Conservation (phyloP, 768 basidiomycete species). For the Butyriboletus loyo region DNA sequence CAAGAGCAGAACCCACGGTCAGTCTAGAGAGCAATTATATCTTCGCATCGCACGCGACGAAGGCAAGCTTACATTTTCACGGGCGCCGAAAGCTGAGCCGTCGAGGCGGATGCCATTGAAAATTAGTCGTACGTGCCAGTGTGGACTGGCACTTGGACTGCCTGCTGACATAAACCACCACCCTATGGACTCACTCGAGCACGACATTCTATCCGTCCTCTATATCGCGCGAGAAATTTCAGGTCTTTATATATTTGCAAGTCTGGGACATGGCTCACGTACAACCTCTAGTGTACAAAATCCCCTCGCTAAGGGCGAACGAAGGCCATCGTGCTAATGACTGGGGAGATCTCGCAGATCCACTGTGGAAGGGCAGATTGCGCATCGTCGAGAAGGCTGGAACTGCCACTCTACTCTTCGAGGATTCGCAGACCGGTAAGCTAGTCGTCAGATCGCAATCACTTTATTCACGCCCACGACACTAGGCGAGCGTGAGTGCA, state of each 20-base stretch:
- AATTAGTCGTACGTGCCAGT: no score
- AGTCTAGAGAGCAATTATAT: constrained; percentile 40
- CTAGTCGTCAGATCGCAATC: constrained; percentile 1
- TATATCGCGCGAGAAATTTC: constrained; percentile 90
- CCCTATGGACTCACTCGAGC: constrained; percentile 54
- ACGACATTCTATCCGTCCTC: constrained; percentile 86
- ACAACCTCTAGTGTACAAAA: constrained; percentile 72
- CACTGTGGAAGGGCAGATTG: constrained; percentile 90
- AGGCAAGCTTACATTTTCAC: constrained; percentile 33
- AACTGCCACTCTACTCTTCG: constrained; percentile 69
- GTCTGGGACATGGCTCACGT: constrained; percentile 17
- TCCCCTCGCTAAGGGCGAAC: constrained; percentile 81
- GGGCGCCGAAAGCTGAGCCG: constrained; percentile 3
- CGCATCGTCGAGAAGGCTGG: constrained; percentile 77
- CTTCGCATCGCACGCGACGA: not conserved
- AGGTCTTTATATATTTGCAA: constrained; percentile 46
- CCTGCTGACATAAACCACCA: constrained; percentile 26
- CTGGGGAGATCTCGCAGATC: constrained; percentile 83
- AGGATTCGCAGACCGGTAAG: constrained; percentile 77
- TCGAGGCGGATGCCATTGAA: constrained; percentile 24
- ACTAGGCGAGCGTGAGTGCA: constrained; percentile 63
- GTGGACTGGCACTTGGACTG: not conserved
- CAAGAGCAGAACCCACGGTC: constrained; percentile 77
- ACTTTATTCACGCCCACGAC: not conserved
- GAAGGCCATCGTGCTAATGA: constrained; percentile 91